phyloP scores from a whole-genome alignment of 2,329 filamentous ascomycete species.

The Colletotrichum coccodes region DNA sequence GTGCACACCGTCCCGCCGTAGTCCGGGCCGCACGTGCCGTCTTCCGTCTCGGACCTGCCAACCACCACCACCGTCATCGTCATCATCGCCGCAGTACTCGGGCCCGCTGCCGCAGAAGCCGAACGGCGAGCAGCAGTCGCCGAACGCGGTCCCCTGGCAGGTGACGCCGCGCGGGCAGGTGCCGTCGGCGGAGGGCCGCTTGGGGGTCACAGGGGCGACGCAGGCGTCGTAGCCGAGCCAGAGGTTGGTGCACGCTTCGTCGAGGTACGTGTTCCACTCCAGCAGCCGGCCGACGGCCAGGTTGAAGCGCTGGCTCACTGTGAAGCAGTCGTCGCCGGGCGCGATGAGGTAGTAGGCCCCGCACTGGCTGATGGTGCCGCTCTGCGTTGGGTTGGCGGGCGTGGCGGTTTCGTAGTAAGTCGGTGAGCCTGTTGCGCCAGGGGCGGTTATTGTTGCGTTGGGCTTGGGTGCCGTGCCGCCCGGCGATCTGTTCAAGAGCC shows the following conservation, averaged over 20 bases:
- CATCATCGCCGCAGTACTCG: neutral
- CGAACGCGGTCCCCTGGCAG: neutral
- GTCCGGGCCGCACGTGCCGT: constrained; percentile 5
- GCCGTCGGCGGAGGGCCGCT: neutral
- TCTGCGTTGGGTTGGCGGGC: neutral
- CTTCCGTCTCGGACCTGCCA: neutral
- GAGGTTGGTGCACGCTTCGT: neutral
- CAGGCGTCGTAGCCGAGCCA: neutral
- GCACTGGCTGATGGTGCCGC: neutral
- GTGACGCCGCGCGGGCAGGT: neutral
- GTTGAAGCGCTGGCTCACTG: neutral
- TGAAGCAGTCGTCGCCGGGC: neutral
- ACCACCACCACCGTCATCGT: neutral
- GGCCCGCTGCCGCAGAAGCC: neutral
- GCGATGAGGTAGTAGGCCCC: neutral
- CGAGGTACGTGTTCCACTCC: neutral
- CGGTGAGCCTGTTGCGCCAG: neutral
- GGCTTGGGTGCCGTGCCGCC: neutral
- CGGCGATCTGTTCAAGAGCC: neutral
- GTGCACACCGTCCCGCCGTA: neutral
- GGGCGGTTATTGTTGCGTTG: neutral
- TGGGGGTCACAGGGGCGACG: neutral
- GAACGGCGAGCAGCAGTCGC: neutral
- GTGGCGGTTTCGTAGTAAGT: neutral
- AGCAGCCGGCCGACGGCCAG: neutral